Percentiles rank a stretch among this genome's conserved stretches.
Conservation (phyloP, 2,329 filamentous ascomycete species). For the Polychaeton citri region DNA sequence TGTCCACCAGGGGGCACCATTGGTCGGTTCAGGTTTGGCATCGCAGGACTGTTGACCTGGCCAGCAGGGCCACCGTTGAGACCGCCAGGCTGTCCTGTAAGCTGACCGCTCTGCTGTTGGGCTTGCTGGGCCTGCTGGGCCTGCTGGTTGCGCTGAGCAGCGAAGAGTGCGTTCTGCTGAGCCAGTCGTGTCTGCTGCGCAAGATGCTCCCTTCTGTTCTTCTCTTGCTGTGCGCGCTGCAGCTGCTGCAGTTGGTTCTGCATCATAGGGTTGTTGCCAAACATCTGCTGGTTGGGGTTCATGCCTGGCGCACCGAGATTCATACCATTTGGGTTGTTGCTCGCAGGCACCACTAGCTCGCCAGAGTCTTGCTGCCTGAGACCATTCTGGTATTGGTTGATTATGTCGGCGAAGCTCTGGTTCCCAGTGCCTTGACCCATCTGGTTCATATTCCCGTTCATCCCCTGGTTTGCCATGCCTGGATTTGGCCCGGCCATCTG, state of each 20-base stretch:
- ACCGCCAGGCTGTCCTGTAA: constrained; percentile 33
- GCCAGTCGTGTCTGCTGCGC: constrained; percentile 27
- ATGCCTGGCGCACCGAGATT: not conserved
- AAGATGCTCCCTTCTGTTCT: constrained; percentile 18
- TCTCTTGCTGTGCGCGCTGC: constrained; percentile 4
- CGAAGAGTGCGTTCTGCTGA: constrained; percentile 12
- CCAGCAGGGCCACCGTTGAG: constrained; percentile 22
- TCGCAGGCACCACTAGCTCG: constrained; percentile 51
- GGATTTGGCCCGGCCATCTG: constrained; percentile 11
- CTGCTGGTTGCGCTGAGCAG: constrained; percentile 26
- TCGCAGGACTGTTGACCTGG: constrained; percentile 26
- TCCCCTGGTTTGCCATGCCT: constrained; percentile 25
- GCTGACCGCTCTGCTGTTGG: constrained; percentile 27
- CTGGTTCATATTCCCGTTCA: constrained; percentile 20
- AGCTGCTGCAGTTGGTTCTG: not conserved
- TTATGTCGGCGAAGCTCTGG: constrained; percentile 41
- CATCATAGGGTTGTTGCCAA: constrained; percentile 24
- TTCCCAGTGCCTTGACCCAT: constrained; percentile 16
- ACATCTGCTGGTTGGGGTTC: constrained; percentile 11
- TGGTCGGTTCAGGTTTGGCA: constrained; percentile 36
- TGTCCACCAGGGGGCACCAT: constrained; percentile 32
- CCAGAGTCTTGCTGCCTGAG: constrained; percentile 47
- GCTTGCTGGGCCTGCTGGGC: constrained; percentile 30
- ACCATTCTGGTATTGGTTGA: constrained; percentile 49
- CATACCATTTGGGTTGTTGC: constrained; percentile 33